phyloP scores from a whole-genome alignment of 306 rosid species.

The Quercus cerris region DNA sequence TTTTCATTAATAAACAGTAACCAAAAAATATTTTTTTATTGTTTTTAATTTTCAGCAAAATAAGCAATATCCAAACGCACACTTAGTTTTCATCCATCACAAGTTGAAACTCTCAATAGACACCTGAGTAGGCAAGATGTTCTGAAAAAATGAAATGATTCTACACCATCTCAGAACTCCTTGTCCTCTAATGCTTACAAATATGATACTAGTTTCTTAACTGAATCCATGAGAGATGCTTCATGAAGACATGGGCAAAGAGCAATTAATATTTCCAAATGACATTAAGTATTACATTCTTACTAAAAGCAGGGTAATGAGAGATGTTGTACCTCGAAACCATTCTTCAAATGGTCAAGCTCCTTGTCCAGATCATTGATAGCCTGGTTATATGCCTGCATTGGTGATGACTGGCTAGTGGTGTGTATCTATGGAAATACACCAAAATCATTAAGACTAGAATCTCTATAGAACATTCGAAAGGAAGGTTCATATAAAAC shows the following conservation, averaged over 20 bases:
- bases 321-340: constrained; percentile 57
- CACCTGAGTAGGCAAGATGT: background rate
- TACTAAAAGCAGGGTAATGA: background rate
- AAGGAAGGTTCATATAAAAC: background rate
- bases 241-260: background rate
- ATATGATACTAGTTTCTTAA: background rate
- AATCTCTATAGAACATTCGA: background rate
- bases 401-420: constrained; percentile 87
- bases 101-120: too few species aligned
- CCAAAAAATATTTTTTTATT: too few species aligned
- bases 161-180: background rate
- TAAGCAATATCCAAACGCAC: too few species aligned
- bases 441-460: constrained; percentile 1
- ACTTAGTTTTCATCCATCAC: background rate
- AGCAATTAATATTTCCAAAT: constrained; percentile 1
- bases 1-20: too few species aligned
- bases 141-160: background rate
- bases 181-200: background rate
- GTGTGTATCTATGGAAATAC: constrained; percentile 70
- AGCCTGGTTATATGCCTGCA: constrained; percentile 96
- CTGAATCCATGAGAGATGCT: background rate
- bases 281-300: background rate
- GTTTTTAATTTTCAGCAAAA: too few species aligned
- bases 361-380: constrained; percentile 86
- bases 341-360: constrained; percentile 70